Percentiles rank a stretch among this genome's conserved stretches.
phyloP scores from a whole-genome alignment of 495 filamentous ascomycete genomes.

The Aspergillus bridgeri region DNA sequence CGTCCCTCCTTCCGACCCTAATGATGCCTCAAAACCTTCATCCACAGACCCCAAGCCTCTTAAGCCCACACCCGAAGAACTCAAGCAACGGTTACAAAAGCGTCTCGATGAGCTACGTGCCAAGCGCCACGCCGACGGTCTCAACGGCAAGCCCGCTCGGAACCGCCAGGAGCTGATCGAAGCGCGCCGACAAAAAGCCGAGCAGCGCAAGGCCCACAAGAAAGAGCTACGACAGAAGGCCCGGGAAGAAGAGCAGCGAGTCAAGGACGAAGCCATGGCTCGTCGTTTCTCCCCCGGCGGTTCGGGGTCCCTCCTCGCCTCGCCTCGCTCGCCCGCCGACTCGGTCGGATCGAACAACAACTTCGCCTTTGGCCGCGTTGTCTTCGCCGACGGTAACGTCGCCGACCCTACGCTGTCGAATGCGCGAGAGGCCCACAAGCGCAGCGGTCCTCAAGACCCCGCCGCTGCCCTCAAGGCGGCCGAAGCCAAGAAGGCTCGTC shows the following conservation, averaged over 20 bases:
- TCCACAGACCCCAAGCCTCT: conserved; percentile 37
- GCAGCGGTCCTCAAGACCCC: conserved; percentile 75
- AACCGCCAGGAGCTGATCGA: conserved; percentile 89
- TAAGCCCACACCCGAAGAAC: conserved; percentile 59
- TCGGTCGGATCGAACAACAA: conserved; percentile 51
- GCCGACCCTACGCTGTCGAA: conserved; percentile 62
- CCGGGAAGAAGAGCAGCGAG: conserved; percentile 69
- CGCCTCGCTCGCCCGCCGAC: conserved; percentile 47
- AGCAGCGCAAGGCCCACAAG: conserved; percentile 79
- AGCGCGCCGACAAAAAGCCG: conserved; percentile 78
- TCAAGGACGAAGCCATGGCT: conserved; percentile 65
- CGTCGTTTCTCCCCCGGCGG: conserved; percentile 49
- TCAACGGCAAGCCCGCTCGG: conserved; percentile 71
- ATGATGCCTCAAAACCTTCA: conserved; percentile 29
- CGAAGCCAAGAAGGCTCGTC: conserved; percentile 68
- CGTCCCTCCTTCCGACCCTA: conserved; percentile 49
- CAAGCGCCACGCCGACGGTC: conserved; percentile 74
- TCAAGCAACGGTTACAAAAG: conserved; percentile 72
- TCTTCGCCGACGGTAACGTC: conserved; percentile 79
- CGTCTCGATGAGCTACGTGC: conserved; percentile 80
- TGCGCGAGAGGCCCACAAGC: conserved; percentile 57
- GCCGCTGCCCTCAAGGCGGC: conserved; percentile 67
- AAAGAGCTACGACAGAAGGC: conserved; percentile 71
- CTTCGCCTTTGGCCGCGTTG: conserved; percentile 83
- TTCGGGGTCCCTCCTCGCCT: conserved; percentile 55